Conservation (phyloP, 306 rosid species). For the Dicorynia guianensis region DNA sequence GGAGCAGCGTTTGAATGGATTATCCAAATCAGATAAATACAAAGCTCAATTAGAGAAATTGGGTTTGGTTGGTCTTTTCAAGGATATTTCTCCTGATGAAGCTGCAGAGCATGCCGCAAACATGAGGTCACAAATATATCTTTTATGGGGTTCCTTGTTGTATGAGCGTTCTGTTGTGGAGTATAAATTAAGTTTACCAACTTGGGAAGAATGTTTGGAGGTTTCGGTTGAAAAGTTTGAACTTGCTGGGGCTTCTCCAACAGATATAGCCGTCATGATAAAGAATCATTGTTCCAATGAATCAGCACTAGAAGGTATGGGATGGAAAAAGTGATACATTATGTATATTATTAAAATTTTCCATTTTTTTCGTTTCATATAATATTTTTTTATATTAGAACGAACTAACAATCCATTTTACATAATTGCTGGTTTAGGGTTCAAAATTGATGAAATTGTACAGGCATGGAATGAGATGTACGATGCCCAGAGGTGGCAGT, state of each 20-base stretch:
- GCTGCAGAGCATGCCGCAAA: slow-evolving; percentile 75
- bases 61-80: slow-evolving; percentile 67
- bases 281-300: slow-evolving; percentile 96
- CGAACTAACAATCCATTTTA: slow-evolving; percentile 35
- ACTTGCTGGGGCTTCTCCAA: slow-evolving; percentile 89
- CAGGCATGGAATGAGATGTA: slow-evolving; percentile 99
- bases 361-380: slow-evolving; percentile 27
- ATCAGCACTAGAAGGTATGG: slow-evolving; percentile 85
- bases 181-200: slow-evolving; percentile 76
- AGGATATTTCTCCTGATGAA: slow-evolving; percentile 73
- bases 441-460: slow-evolving; percentile 93
- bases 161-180: slow-evolving; percentile 92
- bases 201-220: slow-evolving; percentile 97
- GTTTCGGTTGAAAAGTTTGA: slow-evolving; percentile 92
- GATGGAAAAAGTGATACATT: slow-evolving; percentile 2
- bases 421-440: slow-evolving; percentile 67
- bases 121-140: slow-evolving; percentile 82
- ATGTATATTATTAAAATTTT: slow-evolving; percentile 10
- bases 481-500: slow-evolving; percentile 95
- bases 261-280: slow-evolving; percentile 92
- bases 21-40: slow-evolving; percentile 74
- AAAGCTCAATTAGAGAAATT: slow-evolving; percentile 64
- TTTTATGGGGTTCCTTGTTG: slow-evolving; percentile 88
- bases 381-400: slow-evolving; percentile 21
- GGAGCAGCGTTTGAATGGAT: slow-evolving; percentile 80